Conservation (phyloP, 306 rosid genomes). For the Echinosophora koreensis region DNA sequence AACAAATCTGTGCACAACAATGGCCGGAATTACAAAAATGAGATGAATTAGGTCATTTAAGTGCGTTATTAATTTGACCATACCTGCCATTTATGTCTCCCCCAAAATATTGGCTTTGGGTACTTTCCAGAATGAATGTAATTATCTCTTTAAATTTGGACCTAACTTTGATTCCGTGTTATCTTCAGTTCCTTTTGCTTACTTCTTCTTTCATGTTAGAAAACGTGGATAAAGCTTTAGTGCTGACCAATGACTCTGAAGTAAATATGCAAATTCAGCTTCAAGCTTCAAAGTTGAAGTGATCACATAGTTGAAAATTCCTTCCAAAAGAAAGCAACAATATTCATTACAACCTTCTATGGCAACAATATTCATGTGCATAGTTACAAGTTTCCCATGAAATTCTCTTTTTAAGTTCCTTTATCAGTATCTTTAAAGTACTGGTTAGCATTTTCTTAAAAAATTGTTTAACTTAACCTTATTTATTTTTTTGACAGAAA, state of each 20-base stretch:
- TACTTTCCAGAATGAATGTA: slow-evolving; percentile 39
- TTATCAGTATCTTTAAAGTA: too few species aligned
- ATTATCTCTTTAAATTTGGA: slow-evolving; percentile 8
- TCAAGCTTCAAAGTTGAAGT: slow-evolving; percentile 2
- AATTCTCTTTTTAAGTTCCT: too few species aligned
- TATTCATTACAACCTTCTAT: too few species aligned
- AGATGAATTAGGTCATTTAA: neutral
- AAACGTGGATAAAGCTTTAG: slow-evolving; percentile 6
- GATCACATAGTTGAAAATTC: neutral
- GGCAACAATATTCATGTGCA: neutral
- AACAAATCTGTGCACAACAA: slow-evolving; percentile 15
- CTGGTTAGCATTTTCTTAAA: too few species aligned
- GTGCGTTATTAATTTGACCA: slow-evolving; percentile 34
- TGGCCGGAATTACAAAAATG: neutral
- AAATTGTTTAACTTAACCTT: too few species aligned
- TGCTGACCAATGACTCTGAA: slow-evolving; percentile 16
- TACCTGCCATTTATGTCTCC: slow-evolving; percentile 44
- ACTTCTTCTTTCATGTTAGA: neutral
- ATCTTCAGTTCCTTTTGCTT: neutral
- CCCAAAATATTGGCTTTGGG: slow-evolving; percentile 10
- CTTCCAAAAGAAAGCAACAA: neutral
- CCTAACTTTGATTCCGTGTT: slow-evolving; percentile 37
- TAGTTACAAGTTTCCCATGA: too few species aligned
- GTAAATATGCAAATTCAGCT: neutral
- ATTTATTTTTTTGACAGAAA: too few species aligned